Base-by-base conservation (phyloP, 257 asterid species). In the Rubia yunnanensis region DNA sequence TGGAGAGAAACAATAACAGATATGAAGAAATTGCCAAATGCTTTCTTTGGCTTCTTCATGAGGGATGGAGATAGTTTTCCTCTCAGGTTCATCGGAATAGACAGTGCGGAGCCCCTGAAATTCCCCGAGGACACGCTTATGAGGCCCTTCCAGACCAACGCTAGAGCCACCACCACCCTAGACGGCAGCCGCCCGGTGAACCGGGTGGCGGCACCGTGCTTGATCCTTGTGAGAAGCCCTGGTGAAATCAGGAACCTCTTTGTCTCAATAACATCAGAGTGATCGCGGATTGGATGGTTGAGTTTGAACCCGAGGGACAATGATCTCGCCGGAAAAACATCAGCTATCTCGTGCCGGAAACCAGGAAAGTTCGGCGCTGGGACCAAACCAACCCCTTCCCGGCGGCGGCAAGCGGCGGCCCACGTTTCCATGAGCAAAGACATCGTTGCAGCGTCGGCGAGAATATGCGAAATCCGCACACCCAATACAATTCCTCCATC, bases 401-500 rank as follows among this genome's bases (percentile, higher is more conserved):
- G 66, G 17, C 8, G 10, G 3, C 54, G 66, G 66, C 72, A 39
- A 41, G 32, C 24, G 17, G 17, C 30, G 8, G 72, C 66, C 72
- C 72, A 68, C n/a, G 18, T 53, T 18, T 48, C 20, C 59, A 69
- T n/a, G 23, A 69, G 63, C 22, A 55, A 11, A 3, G 41, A 34
- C 20, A n/a, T n/a, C 0, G 64, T 69, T 7, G 30, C 35, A 0
- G 49, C 67, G 23, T 69, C 73, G 10, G 66, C 26, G 46, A 69
- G 17, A 28, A 69, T 59, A 41, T 69, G 67, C 1, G 73, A 69
- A 59, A 69, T 32, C 5, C 49, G 67, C 3, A 69, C 36, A 0
- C 50, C 73, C 0, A 69, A 8, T 0, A 60, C 44, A 7, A 59
- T 53, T 18, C 73, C 73, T 7, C 73, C 67, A 27, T 64, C 63